Base-by-base conservation (phyloP, 805 yeast species). In the Priceomyces melissophilus region DNA sequence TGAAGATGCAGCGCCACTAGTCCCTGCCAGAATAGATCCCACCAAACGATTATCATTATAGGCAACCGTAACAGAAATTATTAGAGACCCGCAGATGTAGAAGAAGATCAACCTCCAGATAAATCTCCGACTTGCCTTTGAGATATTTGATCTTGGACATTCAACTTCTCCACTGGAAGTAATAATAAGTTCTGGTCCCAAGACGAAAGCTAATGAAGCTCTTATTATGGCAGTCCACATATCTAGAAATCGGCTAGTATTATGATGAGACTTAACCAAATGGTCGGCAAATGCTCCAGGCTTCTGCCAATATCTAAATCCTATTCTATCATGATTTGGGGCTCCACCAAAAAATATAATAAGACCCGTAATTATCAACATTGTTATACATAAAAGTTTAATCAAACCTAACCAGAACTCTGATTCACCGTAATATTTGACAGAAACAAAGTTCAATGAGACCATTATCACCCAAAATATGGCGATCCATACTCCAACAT, bases 161-260 rank as follows among this genome's bases (percentile, higher is more conserved):
- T 12, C 14, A 14, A n/a, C 15, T 9, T 29, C 32, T 29, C 14
- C 13, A 12, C 32, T 14, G 13, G 32, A n/a, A n/a, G 15, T 14
- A 5, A 14, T 14, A 12, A 32, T 16, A 11, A 16, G 61, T 61
- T 81, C 86, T 14, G 84, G 84, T 29, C 80, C 55, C 31, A 75
- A 65, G 44, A 80, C 73, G 54, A 79, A 79, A 6, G 84, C 75
- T 50, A 78, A 80, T 11, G 78, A 84, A 34, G 82, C 77, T 49
- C 76, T 78, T 49, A 79, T 75, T 37, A 80, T 63, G 45, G 73
- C 76, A n/a, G 79, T 73, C 76, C 81, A 77, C 40, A 79, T 68
- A 16, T 81, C 85, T 23, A 78, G 60, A 57, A 82, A 80, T 43
- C 72, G 73, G 33, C 84, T 87, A 26, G 81, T 71, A 42, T 65